Evolutionary conservation across 352 stramenopile genomes (phyloP), one percentile per base, ranked within the genome.

Genomic region (Globisporangium solare): DNA sequence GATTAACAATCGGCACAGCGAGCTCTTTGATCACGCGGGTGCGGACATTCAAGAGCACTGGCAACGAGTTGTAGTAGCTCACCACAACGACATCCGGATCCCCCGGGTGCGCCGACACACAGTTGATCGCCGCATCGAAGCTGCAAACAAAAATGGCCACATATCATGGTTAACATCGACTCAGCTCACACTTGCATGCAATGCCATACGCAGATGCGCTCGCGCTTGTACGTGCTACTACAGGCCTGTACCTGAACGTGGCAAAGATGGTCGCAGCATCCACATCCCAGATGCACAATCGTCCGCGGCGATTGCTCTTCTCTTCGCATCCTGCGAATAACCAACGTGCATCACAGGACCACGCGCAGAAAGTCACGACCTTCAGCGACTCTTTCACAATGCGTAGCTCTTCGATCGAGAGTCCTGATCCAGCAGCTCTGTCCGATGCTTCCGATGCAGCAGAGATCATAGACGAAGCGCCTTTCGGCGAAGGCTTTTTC

Each of bases 281-380:
- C 8, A 84, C 79, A 39, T 91, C 75, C 81, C 81, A 91, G 10
- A 91, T 73, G 39, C 76, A 89, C 3, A 91, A 57, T 5, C 74
- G 65, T 17, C 75, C 78, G 21, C 71, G 67, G 10, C 76, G 69
- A 13, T 67, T 88, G 43, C 63, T 68, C 48, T 88, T 87, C 51
- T 88, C 80, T 47, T 91, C 81, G 54, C 81, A 91, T 2, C 72
- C 79, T 0, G 77, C 76, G 56, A 87, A 87, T 7, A 91, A 45
- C 51, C 67, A 73, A 2, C 64, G 64, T 21, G 75, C 83, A 48
- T 91, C 69, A 27, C 76, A 91, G 27, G 78, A 87, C 81, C 81
- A 91, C 27, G 63, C 73, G 55, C 74, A 84, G 37, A 73, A 66
- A 1, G 76, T 78, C 2, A 91, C 81, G 27, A 86, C 73, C 51